Conservation (phyloP, 257 asterid genomes). For the Scutellaria minor region DNA sequence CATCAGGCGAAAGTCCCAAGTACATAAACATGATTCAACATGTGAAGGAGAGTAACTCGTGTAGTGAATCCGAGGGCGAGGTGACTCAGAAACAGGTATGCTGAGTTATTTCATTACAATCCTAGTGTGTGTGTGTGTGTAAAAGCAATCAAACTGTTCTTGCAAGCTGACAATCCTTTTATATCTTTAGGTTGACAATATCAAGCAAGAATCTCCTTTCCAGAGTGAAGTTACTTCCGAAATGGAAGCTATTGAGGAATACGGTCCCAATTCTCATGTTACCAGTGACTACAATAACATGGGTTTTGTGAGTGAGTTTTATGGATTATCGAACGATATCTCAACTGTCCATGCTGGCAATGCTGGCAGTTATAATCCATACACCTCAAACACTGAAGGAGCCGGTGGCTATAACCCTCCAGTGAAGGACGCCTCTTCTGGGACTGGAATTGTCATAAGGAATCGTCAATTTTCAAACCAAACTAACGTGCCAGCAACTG, state of each 20-base stretch:
- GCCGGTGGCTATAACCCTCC: slow-evolving; percentile 34
- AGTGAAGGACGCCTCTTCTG: slow-evolving; percentile 36
- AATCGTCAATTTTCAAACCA: slow-evolving; percentile 43
- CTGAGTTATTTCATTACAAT: slow-evolving; percentile 17
- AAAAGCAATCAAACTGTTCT: neutral
- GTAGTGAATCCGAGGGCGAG: slow-evolving; percentile 71
- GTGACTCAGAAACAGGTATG: slow-evolving; percentile 60
- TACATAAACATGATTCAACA: neutral
- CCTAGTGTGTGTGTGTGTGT: neutral
- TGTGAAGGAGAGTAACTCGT: slow-evolving; percentile 44
- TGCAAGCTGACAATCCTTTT: neutral
- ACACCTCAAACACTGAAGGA: slow-evolving; percentile 22
- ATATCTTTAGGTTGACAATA: slow-evolving; percentile 44
- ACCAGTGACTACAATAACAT: slow-evolving; percentile 28
- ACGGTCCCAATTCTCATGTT: slow-evolving; percentile 26
- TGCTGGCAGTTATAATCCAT: slow-evolving; percentile 40
- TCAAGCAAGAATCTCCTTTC: slow-evolving; percentile 50
- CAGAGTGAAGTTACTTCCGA: slow-evolving; percentile 44
- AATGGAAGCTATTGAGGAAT: slow-evolving; percentile 25
- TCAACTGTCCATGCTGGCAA: slow-evolving; percentile 38
- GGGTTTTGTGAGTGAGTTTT: slow-evolving; percentile 30
- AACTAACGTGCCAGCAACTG: slow-evolving; percentile 20
- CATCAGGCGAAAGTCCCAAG: slow-evolving; percentile 32
- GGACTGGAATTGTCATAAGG: slow-evolving; percentile 66
- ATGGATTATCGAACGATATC: slow-evolving; percentile 20